Percentiles rank a stretch among this genome's conserved stretches.
Evolutionary conservation across 345 rosid genomes (phyloP).

Genomic region (Abelmoschus esculentus): DNA sequence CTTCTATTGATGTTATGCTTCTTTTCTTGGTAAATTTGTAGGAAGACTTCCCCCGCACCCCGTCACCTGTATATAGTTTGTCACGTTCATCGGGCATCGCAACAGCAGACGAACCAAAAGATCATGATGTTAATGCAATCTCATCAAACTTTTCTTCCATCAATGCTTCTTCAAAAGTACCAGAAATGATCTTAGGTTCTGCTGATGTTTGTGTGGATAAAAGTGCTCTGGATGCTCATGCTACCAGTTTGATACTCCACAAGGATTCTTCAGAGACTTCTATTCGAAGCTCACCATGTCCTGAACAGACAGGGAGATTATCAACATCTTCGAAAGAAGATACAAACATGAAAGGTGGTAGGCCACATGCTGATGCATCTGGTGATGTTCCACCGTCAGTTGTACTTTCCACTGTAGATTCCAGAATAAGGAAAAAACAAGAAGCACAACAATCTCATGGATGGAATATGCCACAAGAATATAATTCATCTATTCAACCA

Average conservation of each 20-base stretch:
- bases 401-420: conserved; percentile 24
- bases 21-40: conserved; percentile 29
- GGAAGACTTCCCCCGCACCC: conserved; percentile 67
- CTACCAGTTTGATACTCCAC: conserved; percentile 33
- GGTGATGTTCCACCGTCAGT: conserved; percentile 29
- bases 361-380: conserved; percentile 35
- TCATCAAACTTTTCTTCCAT: no score
- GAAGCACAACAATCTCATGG: conserved; percentile 52
- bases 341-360: conserved; percentile 24
- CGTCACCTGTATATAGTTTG: conserved; percentile 67
- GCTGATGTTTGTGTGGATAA: conserved; percentile 24
- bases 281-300: conserved; percentile 27
- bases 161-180: no score
- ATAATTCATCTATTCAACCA: conserved; percentile 35
- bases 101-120: conserved; percentile 40
- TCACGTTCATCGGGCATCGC: conserved; percentile 58
- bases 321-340: conserved; percentile 30
- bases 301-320: conserved; percentile 24
- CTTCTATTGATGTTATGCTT: conserved; percentile 5
- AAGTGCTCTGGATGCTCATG: conserved; percentile 30
- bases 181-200: no score
- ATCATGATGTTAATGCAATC: conserved; percentile 21
- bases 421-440: conserved; percentile 39
- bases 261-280: conserved; percentile 33
- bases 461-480: conserved; percentile 34